Evolutionary conservation across 306 rosid species (phyloP).

Genomic region (Quercus ilex): DNA sequence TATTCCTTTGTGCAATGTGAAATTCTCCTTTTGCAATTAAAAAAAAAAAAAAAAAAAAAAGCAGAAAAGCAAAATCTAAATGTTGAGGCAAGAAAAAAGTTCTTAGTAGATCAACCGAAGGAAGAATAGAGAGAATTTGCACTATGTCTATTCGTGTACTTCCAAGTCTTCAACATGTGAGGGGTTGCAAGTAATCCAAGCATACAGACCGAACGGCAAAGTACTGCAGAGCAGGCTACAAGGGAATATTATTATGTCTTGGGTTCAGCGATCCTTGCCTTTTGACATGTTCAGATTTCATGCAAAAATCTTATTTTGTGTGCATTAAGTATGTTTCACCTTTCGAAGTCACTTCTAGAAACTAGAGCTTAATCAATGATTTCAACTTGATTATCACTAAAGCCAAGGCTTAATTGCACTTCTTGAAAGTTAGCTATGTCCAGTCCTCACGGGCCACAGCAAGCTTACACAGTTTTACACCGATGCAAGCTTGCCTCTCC

Average conservation of each 20-base stretch:
- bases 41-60: not conserved
- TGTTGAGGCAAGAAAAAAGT: not conserved
- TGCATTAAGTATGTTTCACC: not conserved
- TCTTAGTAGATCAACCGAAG: not conserved
- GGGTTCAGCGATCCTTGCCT: not conserved
- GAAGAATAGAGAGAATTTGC: not conserved
- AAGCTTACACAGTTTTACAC: not conserved
- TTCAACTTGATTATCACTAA: not conserved
- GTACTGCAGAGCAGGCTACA: not conserved
- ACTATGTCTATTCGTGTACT: not conserved
- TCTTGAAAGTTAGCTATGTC: not conserved
- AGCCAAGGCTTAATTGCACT: not conserved
- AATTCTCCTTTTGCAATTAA: not conserved
- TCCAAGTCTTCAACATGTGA: slow-evolving; percentile 12
- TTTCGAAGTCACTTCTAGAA: not conserved
- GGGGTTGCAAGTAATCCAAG: slow-evolving; percentile 24
- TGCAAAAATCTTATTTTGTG: not conserved
- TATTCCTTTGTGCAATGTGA: not conserved
- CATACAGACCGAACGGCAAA: not conserved
- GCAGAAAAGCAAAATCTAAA: not conserved
- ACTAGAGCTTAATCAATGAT: not conserved
- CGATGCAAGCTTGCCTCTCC: too few relatives aligned
- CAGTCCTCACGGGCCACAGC: not conserved
- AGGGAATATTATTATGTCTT: not conserved
- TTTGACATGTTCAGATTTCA: not conserved